Conservation (phyloP, 179 eudicot species). For the Monotropa hypopitys region DNA sequence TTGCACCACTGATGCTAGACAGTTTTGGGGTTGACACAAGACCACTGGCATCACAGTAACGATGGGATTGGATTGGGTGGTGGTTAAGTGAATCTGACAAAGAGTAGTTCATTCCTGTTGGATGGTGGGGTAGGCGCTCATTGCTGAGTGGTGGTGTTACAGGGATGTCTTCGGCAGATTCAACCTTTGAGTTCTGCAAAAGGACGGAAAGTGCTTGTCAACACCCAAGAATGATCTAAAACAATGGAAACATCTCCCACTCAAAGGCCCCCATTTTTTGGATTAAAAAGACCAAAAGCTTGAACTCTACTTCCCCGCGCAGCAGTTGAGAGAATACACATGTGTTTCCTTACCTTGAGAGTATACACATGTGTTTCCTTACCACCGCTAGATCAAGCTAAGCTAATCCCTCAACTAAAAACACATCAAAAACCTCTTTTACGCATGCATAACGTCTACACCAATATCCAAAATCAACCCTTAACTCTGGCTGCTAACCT, state of each 20-base stretch:
- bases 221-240: background rate
- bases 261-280: background rate
- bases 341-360: too few species aligned
- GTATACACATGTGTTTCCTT: background rate
- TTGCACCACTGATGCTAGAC: conserved; percentile 64
- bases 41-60: conserved; percentile 38
- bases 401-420: background rate
- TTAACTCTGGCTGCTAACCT: background rate
- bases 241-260: background rate
- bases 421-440: background rate
- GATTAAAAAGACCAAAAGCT: background rate
- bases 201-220: background rate
- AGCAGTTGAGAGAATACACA: too few species aligned
- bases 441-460: background rate
- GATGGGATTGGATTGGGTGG: conserved; percentile 26
- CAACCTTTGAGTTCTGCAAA: conserved; percentile 36
- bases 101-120: conserved; percentile 34
- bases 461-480: background rate
- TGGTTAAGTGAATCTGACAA: conserved; percentile 53
- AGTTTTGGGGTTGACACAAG: conserved; percentile 74
- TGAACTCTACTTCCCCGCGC: background rate
- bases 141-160: conserved; percentile 44
- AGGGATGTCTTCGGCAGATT: conserved; percentile 66
- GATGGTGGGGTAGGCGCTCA: conserved; percentile 52
- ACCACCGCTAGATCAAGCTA: background rate